Conservation (phyloP, 768 basidiomycete genomes). For the Austroboletus eburneus region DNA sequence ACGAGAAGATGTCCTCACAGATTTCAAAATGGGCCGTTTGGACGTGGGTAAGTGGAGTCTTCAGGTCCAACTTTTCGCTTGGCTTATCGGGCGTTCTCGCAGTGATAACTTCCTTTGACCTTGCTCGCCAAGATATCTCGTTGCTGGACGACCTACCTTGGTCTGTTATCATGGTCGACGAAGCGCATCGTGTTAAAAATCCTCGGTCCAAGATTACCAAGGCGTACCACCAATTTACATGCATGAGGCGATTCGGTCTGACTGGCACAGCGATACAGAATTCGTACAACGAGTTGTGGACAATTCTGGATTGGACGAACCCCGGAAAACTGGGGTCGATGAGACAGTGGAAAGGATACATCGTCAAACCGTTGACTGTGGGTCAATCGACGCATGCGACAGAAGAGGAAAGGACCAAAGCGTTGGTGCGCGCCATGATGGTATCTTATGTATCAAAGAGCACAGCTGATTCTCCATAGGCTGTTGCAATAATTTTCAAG, state of each 20-base stretch:
- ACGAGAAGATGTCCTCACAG: constrained; percentile 52
- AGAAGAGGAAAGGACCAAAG: constrained; percentile 55
- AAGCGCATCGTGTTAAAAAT: constrained; percentile 90
- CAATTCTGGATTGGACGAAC: constrained; percentile 88
- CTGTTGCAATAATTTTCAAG: constrained; percentile 57
- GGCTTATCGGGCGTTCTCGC: not conserved
- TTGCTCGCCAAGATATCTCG: constrained; percentile 68
- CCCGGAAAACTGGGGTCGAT: constrained; percentile 71
- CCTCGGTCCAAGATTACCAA: constrained; percentile 56
- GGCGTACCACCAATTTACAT: constrained; percentile 71
- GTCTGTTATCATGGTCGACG: constrained; percentile 79
- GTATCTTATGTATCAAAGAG: not conserved
- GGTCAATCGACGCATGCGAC: constrained; percentile 68
- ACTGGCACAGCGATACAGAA: constrained; percentile 89
- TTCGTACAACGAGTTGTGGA: constrained; percentile 86
- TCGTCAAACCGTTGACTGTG: constrained; percentile 60
- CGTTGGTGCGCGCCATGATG: constrained; percentile 36
- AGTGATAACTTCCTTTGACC: constrained; percentile 84
- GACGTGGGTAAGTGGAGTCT: constrained; percentile 64
- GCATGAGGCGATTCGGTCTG: constrained; percentile 72
- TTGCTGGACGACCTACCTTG: constrained; percentile 63
- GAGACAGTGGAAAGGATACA: constrained; percentile 72
- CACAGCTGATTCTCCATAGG: constrained; percentile 28
- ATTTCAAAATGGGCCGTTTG: constrained; percentile 78
- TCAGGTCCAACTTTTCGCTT: not conserved